These are phyloP conservation scores for Eucalyptus marginata DNA, from an alignment of 345 rosid genomes.

Conservation along the genomic window DNA sequence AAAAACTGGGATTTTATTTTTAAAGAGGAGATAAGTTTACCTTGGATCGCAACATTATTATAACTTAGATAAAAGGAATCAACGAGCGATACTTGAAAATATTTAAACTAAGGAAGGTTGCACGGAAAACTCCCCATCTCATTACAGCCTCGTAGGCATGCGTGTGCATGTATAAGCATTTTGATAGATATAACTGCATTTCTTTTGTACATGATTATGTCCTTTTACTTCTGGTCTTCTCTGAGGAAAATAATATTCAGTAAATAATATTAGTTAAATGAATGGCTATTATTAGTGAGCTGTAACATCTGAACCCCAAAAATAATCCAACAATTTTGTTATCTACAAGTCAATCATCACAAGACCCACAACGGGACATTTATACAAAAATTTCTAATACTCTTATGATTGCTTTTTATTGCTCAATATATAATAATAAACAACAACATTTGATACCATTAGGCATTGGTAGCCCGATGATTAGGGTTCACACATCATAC, in stretches of 20 bases:
- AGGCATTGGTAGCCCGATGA: not conserved
- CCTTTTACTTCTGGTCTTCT: not conserved
- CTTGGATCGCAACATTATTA: not conserved
- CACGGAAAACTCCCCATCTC: not conserved
- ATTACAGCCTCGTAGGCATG: not conserved
- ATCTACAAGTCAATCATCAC: not conserved
- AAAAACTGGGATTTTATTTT: not conserved
- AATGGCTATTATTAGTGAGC: not conserved
- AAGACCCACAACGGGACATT: no score
- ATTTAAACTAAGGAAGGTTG: not conserved
- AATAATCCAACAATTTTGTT: not conserved
- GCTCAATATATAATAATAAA: not conserved
- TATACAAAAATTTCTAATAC: no score
- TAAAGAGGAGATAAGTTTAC: not conserved
- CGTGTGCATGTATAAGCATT: not conserved
- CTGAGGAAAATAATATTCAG: not conserved
- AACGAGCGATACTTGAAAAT: not conserved
- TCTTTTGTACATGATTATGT: not conserved
- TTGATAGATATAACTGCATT: not conserved
- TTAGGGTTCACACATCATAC: not conserved
- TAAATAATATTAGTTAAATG: not conserved
- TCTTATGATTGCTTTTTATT: not conserved
- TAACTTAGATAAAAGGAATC: not conserved
- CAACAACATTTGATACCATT: not conserved
- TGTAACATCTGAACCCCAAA: not conserved